phyloP scores from a whole-genome alignment of 1,284 basidiomycete species.

The Xerocomus amazonicus region DNA sequence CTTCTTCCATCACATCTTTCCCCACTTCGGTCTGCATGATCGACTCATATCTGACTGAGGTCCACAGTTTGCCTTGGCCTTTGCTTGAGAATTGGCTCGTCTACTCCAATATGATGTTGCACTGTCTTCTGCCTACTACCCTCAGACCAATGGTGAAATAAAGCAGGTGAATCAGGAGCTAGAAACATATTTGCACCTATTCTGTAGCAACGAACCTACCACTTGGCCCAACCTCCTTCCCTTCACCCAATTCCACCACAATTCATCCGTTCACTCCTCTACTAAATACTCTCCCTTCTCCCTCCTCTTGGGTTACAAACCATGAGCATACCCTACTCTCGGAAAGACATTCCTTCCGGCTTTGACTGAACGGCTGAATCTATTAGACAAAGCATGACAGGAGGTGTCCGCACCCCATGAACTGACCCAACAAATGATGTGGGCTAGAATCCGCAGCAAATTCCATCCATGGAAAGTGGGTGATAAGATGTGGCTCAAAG shows the following conservation, averaged over 20 bases:
- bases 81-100: background rate
- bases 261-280: background rate
- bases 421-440: no score
- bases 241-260: background rate
- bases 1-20: no score
- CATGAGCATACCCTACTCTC: no score
- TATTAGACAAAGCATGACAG: no score
- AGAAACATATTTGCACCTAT: background rate
- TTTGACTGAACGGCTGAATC: no score
- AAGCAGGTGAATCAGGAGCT: background rate
- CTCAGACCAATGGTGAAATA: background rate
- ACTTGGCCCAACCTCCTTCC: background rate
- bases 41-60: background rate
- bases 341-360: no score
- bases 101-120: no score
- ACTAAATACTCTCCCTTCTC: background rate
- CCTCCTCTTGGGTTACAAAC: background rate
- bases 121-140: background rate
- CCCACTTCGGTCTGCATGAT: background rate
- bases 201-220: background rate
- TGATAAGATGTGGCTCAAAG: no score
- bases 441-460: no score
- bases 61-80: background rate
- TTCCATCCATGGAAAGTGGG: no score
- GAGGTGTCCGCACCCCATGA: no score